phyloP scores from a whole-genome alignment of 108 stramenopile species.

The Skeletonema menzelii region DNA sequence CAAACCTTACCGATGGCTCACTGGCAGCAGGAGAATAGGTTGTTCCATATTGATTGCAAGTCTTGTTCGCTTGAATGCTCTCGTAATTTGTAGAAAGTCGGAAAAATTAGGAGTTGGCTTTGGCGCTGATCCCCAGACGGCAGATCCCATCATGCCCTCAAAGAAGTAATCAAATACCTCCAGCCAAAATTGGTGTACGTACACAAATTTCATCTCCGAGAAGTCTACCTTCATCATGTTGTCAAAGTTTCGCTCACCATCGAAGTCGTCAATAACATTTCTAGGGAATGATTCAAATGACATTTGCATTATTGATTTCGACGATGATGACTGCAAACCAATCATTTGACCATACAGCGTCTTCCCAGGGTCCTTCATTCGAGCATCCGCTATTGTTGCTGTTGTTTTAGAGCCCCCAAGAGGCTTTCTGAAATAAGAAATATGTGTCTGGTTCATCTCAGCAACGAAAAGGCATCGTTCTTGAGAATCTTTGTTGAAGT shows the following conservation, averaged over 20 bases:
- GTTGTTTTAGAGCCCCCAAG: constrained; percentile 54
- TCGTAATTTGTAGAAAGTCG: neutral
- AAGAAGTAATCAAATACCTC: constrained; percentile 86
- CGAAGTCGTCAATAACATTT: neutral
- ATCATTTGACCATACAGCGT: constrained; percentile 74
- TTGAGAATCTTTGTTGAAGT: constrained; percentile 73
- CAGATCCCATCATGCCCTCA: constrained; percentile 70
- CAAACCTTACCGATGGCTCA: constrained; percentile 46
- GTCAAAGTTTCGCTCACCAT: constrained; percentile 35
- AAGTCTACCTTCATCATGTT: constrained; percentile 46
- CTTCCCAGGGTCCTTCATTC: constrained; percentile 53
- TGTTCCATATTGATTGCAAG: constrained; percentile 60
- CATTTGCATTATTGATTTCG: constrained; percentile 5
- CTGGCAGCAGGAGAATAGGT: constrained; percentile 74
- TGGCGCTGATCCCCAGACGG: constrained; percentile 60
- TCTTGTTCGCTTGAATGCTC: constrained; percentile 15
- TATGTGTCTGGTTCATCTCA: constrained; percentile 65
- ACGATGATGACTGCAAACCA: constrained; percentile 48
- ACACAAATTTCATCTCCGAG: constrained; percentile 77
- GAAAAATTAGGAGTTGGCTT: neutral
- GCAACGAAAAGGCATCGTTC: constrained; percentile 62
- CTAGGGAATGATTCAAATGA: constrained; percentile 46
- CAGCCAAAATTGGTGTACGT: constrained; percentile 75
- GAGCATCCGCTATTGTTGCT: constrained; percentile 60
- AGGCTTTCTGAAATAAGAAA: constrained; percentile 38